These are phyloP conservation scores for Yarrowia sp. DNA, from an alignment of 805 yeast genomes.

Conservation along the genomic window DNA sequence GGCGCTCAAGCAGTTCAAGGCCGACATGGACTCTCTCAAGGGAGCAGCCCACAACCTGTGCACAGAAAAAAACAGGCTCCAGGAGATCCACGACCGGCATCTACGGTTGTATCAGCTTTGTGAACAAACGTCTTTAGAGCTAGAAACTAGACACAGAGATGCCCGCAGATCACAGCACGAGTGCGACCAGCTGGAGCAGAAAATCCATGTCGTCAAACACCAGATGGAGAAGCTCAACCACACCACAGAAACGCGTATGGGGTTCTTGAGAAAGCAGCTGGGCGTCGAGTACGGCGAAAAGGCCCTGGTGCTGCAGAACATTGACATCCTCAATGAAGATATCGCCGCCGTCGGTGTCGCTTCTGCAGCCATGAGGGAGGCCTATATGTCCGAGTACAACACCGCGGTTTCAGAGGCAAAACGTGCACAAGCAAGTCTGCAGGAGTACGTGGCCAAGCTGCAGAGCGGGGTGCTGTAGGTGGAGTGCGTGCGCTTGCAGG, in stretches of 20 bases:
- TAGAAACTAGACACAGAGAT: not conserved
- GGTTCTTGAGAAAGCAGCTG: not conserved
- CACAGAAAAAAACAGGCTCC: not conserved
- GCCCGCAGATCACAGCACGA: not conserved
- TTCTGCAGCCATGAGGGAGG: not conserved
- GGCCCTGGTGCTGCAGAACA: not conserved
- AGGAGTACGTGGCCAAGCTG: not conserved
- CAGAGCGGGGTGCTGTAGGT: not conserved
- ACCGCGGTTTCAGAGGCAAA: not conserved
- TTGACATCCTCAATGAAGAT: not conserved
- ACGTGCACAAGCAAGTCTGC: not conserved
- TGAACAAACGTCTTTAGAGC: not conserved
- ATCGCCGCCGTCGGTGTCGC: not conserved
- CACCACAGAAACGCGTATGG: not conserved
- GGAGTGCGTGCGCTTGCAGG: no score
- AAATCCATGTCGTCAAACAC: not conserved
- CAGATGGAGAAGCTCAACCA: not conserved
- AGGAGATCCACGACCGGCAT: not conserved
- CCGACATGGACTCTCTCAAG: not conserved
- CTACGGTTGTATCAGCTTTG: not conserved
- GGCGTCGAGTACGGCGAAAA: not conserved
- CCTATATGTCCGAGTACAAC: not conserved
- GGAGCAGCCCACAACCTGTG: not conserved
- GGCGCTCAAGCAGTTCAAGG: not conserved
- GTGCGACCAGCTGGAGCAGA: not conserved